Conservation (phyloP, 805 yeast genomes). For the Pichia rugopelliculosa region DNA sequence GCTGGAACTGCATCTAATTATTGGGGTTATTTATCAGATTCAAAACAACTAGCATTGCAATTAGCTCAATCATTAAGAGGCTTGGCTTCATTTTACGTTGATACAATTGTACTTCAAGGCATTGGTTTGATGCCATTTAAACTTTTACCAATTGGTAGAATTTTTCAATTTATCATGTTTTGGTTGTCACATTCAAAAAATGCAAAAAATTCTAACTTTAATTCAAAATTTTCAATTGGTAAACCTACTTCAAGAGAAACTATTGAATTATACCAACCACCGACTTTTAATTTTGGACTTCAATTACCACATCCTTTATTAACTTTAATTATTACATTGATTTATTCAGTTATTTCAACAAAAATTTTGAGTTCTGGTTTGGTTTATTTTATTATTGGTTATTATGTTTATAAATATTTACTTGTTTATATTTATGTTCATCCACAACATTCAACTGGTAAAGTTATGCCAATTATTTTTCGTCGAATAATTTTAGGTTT, state of each 20-base stretch:
- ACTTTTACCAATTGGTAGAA: conserved; percentile 70
- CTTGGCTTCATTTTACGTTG: conserved; percentile 83
- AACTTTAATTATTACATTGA: conserved; percentile 73
- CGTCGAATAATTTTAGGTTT: conserved; percentile 78
- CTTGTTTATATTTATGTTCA: conserved; percentile 85
- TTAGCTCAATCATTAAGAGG: conserved; percentile 76
- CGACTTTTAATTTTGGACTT: conserved; percentile 85
- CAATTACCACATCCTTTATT: conserved; percentile 88
- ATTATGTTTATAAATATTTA: conserved; percentile 85
- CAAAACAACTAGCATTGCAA: conserved; percentile 81
- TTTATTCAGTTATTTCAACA: conserved; percentile 85
- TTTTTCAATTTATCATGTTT: conserved; percentile 67
- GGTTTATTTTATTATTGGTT: conserved; percentile 77
- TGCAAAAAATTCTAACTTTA: conserved; percentile 31
- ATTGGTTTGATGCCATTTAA: conserved; percentile 88
- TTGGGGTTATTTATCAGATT: conserved; percentile 78
- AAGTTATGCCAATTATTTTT: conserved; percentile 88
- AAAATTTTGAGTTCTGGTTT: conserved; percentile 81
- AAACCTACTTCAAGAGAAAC: conserved; percentile 74
- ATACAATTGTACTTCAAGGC: conserved; percentile 73
- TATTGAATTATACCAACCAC: conserved; percentile 72
- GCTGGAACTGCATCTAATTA: conserved; percentile 85
- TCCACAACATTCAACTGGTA: conserved; percentile 94
- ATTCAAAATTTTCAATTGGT: neutral
- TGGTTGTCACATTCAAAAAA: conserved; percentile 24